Evolutionary conservation across 2,329 filamentous ascomycete species (phyloP).

Genomic region (Anthostomella pinea): DNA sequence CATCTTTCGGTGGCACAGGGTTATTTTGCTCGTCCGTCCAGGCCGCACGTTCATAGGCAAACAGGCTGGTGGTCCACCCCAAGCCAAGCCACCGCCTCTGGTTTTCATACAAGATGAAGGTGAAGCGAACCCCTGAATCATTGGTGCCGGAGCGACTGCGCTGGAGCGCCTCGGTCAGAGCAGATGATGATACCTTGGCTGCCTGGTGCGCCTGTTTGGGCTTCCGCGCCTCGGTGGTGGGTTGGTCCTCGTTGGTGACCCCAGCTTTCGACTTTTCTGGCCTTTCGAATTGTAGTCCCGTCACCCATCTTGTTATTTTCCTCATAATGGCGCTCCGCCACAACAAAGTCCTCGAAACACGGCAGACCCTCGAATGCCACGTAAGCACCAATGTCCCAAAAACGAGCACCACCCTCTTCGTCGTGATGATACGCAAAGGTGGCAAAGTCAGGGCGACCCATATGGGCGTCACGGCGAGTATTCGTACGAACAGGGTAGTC

Average conservation of each 20-base stretch:
- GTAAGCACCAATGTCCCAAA: slow-evolving; percentile 84
- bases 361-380: slow-evolving; percentile 86
- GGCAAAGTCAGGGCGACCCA: slow-evolving; percentile 84
- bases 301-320: slow-evolving; percentile 66
- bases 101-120: slow-evolving; percentile 95
- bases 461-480: slow-evolving; percentile 81
- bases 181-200: slow-evolving; percentile 29
- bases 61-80: slow-evolving; percentile 89
- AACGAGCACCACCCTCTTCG: slow-evolving; percentile 77
- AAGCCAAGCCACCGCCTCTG: slow-evolving; percentile 92
- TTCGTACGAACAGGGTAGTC: slow-evolving; percentile 83
- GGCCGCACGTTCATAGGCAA: slow-evolving; percentile 82
- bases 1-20: slow-evolving; percentile 69
- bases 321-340: slow-evolving; percentile 84
- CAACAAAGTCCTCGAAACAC: slow-evolving; percentile 80
- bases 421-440: slow-evolving; percentile 81
- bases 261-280: slow-evolving; percentile 33
- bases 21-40: slow-evolving; percentile 98
- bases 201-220: slow-evolving; percentile 37
- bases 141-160: slow-evolving; percentile 42
- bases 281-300: slow-evolving; percentile 71
- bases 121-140: slow-evolving; percentile 85
- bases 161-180: slow-evolving; percentile 33
- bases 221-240: slow-evolving; percentile 13
- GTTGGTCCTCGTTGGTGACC: slow-evolving; percentile 26